Evolutionary conservation across 352 stramenopile genomes (phyloP).

Genomic region (Salisapilia sapeloensis): DNA sequence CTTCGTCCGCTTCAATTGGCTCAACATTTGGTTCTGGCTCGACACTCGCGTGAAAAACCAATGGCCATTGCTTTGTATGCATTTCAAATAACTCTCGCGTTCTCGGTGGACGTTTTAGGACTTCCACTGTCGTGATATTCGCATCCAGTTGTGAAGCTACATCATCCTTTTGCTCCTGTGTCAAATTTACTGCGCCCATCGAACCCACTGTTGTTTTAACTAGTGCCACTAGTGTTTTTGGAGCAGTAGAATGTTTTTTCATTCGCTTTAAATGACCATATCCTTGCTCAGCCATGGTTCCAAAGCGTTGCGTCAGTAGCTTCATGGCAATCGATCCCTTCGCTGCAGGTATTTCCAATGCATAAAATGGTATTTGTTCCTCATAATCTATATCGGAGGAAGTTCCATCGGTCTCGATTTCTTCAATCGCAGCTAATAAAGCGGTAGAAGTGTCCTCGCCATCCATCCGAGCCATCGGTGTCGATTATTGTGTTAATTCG

Average conservation of each 20-base stretch:
- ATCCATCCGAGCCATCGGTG: no score
- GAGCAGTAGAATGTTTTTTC: constrained; percentile 33
- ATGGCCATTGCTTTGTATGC: constrained; percentile 44
- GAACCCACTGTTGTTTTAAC: constrained; percentile 12
- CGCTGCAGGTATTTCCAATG: constrained; percentile 39
- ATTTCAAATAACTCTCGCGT: constrained; percentile 40
- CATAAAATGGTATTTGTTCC: constrained; percentile 19
- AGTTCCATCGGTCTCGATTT: neutral
- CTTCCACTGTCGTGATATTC: constrained; percentile 17
- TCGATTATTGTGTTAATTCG: no score
- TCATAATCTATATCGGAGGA: neutral
- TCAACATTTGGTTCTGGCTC: constrained; percentile 16
- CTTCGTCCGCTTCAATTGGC: constrained; percentile 20
- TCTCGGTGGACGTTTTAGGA: constrained; percentile 31
- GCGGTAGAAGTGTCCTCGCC: no score
- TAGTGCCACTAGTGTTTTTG: constrained; percentile 31
- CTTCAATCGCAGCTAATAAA: no score
- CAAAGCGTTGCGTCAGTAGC: constrained; percentile 25
- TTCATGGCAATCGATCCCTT: constrained; percentile 54
- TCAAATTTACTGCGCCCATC: constrained; percentile 2
- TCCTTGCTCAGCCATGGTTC: constrained; percentile 33
- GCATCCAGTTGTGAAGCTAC: constrained; percentile 25
- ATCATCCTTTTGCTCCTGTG: constrained; percentile 1
- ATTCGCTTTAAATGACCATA: constrained; percentile 73
- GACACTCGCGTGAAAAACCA: constrained; percentile 69